Conservation (phyloP, 2,329 filamentous ascomycete species). For the Daldinia sp. region DNA sequence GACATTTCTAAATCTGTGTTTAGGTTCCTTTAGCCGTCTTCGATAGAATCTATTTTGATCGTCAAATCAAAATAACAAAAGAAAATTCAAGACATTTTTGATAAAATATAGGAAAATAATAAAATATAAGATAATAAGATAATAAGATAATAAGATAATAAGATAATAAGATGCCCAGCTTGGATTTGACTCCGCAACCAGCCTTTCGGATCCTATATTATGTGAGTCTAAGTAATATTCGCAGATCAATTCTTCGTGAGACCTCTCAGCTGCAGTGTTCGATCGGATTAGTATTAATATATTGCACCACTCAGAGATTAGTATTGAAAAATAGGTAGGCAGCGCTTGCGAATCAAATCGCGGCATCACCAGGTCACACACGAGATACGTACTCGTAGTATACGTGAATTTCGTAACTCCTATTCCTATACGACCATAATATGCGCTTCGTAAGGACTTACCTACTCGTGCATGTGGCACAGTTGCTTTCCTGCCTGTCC, state of each 20-base stretch:
- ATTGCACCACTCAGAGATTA: background rate
- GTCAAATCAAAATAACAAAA: background rate
- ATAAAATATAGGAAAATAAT: background rate
- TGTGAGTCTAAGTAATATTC: background rate
- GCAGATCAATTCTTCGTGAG: conserved; percentile 9
- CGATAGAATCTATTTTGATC: background rate
- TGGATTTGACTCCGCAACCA: background rate
- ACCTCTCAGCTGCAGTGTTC: conserved; percentile 12
- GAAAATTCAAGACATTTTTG: background rate
- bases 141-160: background rate
- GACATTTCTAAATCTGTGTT: conserved; percentile 1
- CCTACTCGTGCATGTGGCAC: conserved; percentile 25
- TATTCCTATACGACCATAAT: conserved; percentile 9
- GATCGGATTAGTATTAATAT: conserved; percentile 9
- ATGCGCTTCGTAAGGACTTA: conserved; percentile 11
- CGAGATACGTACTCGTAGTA: conserved; percentile 5
- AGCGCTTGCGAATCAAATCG: conserved; percentile 2
- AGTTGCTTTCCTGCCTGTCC: conserved; percentile 8
- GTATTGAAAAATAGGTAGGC: conserved; percentile 1
- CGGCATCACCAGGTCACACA: conserved; percentile 9
- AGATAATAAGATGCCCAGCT: background rate
- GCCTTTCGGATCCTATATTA: background rate
- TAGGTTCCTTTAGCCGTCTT: background rate
- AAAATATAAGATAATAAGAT: background rate
- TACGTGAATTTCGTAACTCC: background rate